Evolutionary conservation across 2,329 filamentous ascomycete species (phyloP), one percentile per base, ranked within the genome.

Genomic region (Clarireedia hainanense): DNA sequence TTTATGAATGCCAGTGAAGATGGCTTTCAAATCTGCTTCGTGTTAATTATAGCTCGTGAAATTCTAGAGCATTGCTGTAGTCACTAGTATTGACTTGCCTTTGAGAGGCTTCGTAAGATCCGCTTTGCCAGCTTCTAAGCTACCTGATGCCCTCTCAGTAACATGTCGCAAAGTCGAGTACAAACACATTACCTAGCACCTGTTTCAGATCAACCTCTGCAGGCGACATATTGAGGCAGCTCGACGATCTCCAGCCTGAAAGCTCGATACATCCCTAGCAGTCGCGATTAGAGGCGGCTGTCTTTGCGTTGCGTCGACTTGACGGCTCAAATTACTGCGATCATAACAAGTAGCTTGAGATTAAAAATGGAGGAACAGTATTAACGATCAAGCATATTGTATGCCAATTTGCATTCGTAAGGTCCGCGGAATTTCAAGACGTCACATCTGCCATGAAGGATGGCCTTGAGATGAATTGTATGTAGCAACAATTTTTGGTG

Each of bases 1-100:
- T 39, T 64, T 65, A 6, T 61, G 60, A 47, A 56, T 55, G 43
- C 57, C 58, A 47, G 67, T 61, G 42, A 69, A 68, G 39, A 67
- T 60, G 6, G 55, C 55, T 53, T 65, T 66, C 30, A 69, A 48
- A 56, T 65, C 68, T 69, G 17, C 12, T 4, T 40, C 24, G n/a
- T 57, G 30, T 14, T 27, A 45, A 24, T 50, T n/a, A 47, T 12
- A 27, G 24, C n/a, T 39, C 3, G 17, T 46, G 15, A 36, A 45
- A 34, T 34, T 3, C 30, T 10, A 34, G 30, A 34, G 10, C 2
- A 34, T 34, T 34, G 9, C 30, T 34, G 30, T 12, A 34, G 9
- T 34, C 30, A 34, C 10, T 9, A 34, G 12, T 34, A 34, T 12
- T 34, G 26, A 36, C 55, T 23, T 58, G 60, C 62, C 57, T 54